These are phyloP conservation scores for Claviceps monticola DNA, from an alignment of 2,329 filamentous ascomycete species.

Conservation along the genomic window DNA sequence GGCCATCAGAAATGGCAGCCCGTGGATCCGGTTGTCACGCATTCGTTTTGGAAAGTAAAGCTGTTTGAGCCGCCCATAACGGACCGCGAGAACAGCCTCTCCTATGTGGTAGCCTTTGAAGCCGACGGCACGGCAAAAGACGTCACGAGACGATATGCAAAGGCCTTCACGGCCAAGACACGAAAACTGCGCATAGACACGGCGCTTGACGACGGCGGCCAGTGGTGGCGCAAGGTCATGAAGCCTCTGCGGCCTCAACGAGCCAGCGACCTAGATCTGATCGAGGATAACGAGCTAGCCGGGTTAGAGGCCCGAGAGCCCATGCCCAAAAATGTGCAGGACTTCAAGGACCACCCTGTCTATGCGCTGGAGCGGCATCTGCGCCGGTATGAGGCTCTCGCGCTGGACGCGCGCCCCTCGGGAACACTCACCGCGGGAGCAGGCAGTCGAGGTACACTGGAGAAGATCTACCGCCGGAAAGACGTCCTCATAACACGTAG, in stretches of 20 bases:
- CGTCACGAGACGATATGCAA: conserved; percentile 76
- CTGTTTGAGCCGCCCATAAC: conserved; percentile 72
- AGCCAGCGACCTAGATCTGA: conserved; percentile 57
- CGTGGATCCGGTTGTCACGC: conserved; percentile 72
- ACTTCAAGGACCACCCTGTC: conserved; percentile 76
- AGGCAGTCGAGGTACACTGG: conserved; percentile 45
- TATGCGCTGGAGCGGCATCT: conserved; percentile 80
- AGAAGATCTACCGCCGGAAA: conserved; percentile 67
- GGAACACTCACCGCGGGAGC: conserved; percentile 64
- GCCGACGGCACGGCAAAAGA: conserved; percentile 66
- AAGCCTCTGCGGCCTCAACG: conserved; percentile 28
- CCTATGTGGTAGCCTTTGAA: conserved; percentile 77
- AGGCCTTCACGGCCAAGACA: conserved; percentile 84
- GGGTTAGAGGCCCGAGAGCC: conserved; percentile 60
- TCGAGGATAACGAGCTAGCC: conserved; percentile 66
- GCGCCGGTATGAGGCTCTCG: conserved; percentile 67
- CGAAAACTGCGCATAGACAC: conserved; percentile 64
- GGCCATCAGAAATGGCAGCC: conserved; percentile 86
- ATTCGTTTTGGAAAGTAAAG: conserved; percentile 57
- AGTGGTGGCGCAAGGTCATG: conserved; percentile 42
- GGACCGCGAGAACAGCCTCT: conserved; percentile 62
- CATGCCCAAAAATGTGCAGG: conserved; percentile 74
- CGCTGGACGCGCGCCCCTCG: conserved; percentile 52
- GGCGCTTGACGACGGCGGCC: conserved; percentile 30
- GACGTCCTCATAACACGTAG: conserved; percentile 70